Base-by-base conservation (phyloP, 2,329 filamentous ascomycete genomes). In the Gyromitra esculenta region DNA sequence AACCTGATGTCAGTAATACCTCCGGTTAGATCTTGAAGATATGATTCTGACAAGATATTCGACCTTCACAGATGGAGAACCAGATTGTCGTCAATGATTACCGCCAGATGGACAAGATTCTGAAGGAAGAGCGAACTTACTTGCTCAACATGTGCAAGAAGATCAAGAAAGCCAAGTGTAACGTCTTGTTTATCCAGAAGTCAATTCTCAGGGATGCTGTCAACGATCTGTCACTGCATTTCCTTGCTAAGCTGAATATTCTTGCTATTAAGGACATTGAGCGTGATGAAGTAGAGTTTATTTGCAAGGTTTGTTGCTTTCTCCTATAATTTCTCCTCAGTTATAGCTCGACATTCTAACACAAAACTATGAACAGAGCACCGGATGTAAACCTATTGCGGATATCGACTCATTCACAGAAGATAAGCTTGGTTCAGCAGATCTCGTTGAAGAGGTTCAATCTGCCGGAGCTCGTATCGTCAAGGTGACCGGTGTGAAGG, bases 141-240 rank as follows among this genome's bases (percentile, higher is more conserved):
- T 89, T 99, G 79, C 89, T 99, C 75, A 98, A 98, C 87, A 92
- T 99, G 90, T 94, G 96, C 83, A 98, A 99, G 89, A 99, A 98
- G 89, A 99, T 99, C 85, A 97, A 98, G 87, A 99, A 98, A 88
- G 94, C 96, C 81, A 99, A 98, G 87, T 99, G 96, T 87, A 99
- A 99, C 82, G 96, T 99, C 56, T 90, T 98, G 57, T 88, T 99
- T 80, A 98, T 99, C 81, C 96, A 99, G 83, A 99, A 99, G 86
- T 98, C 95, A 13, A 99, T 99, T 81, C 90, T 99, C 75, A 91
- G 96, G 81, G 96, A 99, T 82, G 96, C 96, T 45, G 94, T 99
- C 84, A 99, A 99, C 86, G 96, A 99, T 82, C 88, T 99, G 75
- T 97, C 93, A 78, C 89, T 99, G 79, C 96, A 99, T 86, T 99